phyloP scores from a whole-genome alignment of 2,329 filamentous ascomycete species.

The Tothia fuscella region DNA sequence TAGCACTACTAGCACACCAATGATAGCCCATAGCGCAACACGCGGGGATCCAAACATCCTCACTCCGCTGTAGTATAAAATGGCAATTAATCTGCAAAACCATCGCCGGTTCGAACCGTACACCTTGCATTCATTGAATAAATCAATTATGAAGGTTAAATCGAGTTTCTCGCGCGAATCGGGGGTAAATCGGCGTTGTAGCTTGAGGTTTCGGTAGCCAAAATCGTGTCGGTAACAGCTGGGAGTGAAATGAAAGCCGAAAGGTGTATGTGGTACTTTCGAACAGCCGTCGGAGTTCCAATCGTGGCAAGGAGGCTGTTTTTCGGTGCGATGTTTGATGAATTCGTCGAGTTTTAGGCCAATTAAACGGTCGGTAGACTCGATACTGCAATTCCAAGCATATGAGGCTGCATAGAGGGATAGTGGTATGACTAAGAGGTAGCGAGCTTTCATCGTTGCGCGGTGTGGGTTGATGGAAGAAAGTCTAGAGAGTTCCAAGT shows the following conservation, averaged over 20 bases:
- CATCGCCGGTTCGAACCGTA: not conserved
- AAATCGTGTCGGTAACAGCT: constrained; percentile 12
- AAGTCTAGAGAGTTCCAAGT: no score
- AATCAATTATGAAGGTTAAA: constrained; percentile 6
- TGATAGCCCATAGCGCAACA: not conserved
- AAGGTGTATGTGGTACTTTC: constrained; percentile 5
- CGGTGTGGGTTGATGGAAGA: no score
- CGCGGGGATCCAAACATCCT: not conserved
- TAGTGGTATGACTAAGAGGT: no score
- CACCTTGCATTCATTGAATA: constrained; percentile 2
- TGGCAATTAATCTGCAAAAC: not conserved
- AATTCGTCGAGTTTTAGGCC: no score
- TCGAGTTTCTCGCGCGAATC: not conserved
- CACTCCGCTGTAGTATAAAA: constrained; percentile 1
- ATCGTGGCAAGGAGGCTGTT: not conserved
- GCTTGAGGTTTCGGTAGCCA: constrained; percentile 12
- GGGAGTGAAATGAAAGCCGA: constrained; percentile 9
- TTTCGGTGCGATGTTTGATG: not conserved
- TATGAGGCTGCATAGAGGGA: no score
- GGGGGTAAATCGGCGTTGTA: constrained; percentile 5
- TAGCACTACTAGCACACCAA: not conserved
- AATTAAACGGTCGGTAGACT: no score
- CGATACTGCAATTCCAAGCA: no score
- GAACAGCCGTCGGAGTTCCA: constrained; percentile 8
- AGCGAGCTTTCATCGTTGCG: no score